These are phyloP conservation scores for Alternaria metachromatica DNA, from an alignment of 2,329 filamentous ascomycete species.

Conservation along the genomic window DNA sequence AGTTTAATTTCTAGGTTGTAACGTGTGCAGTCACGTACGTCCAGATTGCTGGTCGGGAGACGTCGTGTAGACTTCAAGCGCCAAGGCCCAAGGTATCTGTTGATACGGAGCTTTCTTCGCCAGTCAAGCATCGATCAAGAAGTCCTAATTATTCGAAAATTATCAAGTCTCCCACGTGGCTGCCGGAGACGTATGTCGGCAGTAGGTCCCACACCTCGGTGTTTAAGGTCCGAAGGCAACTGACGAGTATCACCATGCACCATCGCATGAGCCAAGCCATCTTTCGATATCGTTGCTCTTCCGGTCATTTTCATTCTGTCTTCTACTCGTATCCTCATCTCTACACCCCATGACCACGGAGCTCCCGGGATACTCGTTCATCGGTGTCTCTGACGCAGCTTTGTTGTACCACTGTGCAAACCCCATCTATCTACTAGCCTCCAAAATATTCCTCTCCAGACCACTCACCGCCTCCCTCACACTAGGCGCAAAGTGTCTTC, in stretches of 20 bases:
- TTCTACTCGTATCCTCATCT: neutral
- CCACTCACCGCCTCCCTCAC: constrained; percentile 73
- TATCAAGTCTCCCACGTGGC: neutral
- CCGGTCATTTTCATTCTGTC: neutral
- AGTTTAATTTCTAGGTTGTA: neutral
- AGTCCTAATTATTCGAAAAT: neutral
- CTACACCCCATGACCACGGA: constrained; percentile 5
- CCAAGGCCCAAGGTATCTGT: neutral
- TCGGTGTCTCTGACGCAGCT: constrained; percentile 18
- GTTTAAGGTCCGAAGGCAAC: neutral
- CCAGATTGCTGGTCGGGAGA: neutral
- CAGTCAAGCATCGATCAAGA: neutral
- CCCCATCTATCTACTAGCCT: constrained; percentile 28
- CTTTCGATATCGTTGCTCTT: neutral
- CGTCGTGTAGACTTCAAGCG: neutral
- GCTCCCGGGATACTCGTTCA: constrained; percentile 8
- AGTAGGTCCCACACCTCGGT: constrained; percentile 1
- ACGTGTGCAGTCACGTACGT: neutral
- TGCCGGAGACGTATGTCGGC: neutral
- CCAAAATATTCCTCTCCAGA: constrained; percentile 43
- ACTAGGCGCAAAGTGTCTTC: constrained; percentile 84
- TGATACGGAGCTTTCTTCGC: neutral
- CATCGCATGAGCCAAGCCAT: neutral
- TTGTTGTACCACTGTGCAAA: neutral
- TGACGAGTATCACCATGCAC: neutral